Conservation (phyloP, 306 rosid genomes). For the Potentilla sterilis region DNA sequence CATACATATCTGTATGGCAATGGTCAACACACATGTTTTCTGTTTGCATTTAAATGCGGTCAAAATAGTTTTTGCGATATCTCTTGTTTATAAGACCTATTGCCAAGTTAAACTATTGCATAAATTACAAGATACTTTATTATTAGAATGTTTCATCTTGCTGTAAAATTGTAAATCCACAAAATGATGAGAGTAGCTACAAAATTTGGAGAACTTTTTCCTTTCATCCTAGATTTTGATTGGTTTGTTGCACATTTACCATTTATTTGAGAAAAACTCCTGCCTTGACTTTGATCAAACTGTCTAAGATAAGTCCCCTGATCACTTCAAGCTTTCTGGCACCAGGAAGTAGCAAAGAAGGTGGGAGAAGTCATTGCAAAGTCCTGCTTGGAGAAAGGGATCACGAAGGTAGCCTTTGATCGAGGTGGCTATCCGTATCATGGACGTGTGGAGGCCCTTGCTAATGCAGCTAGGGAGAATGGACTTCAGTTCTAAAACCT, state of each 20-base stretch:
- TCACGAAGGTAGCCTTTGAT: conserved; percentile 88
- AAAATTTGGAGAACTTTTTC: background rate
- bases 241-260: background rate
- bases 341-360: conserved; percentile 89
- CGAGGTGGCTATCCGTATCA: conserved; percentile 95
- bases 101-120: background rate
- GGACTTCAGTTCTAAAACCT: conserved; percentile 71
- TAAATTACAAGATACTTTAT: background rate
- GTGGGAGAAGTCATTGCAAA: conserved; percentile 89
- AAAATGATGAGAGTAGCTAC: background rate
- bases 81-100: background rate
- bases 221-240: background rate
- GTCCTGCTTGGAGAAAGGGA: conserved; percentile 87
- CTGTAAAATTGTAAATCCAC: background rate
- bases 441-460: conserved; percentile 89
- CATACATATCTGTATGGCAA: background rate
- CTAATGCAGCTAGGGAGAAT: conserved; percentile 81
- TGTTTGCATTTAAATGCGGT: background rate
- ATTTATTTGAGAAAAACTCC: background rate
- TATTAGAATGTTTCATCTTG: background rate
- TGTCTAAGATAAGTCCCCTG: conserved; percentile 8
- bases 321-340: conserved; percentile 21
- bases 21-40: background rate
- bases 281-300: background rate
- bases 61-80: background rate